Percentiles rank a stretch among this genome's conserved stretches.
Evolutionary conservation across 371 early-diverging fungal genomes (phyloP).

Genomic region (Rhizopus stolonifer): DNA sequence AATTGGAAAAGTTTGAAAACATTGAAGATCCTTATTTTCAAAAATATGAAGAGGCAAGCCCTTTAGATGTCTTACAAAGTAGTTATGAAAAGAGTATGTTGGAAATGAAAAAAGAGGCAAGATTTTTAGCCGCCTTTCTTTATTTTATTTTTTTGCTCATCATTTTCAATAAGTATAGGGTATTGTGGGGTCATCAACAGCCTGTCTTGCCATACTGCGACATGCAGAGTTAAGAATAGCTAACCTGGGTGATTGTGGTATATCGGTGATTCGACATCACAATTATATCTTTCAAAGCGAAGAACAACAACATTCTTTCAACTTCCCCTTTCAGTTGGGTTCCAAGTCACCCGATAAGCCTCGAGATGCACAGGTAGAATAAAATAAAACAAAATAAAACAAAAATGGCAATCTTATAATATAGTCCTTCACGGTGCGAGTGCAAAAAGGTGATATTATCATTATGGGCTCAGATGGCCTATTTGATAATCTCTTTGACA

Average conservation of each 20-base stretch:
- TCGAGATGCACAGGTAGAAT: constrained; percentile 61
- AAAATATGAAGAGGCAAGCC: no score
- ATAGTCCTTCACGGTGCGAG: constrained; percentile 66
- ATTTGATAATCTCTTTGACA: constrained; percentile 81
- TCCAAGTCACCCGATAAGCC: constrained; percentile 63
- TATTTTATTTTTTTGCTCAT: not conserved
- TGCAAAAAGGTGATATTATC: constrained; percentile 74
- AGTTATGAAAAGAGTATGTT: constrained; percentile 67
- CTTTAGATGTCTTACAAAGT: constrained; percentile 67
- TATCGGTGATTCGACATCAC: constrained; percentile 78
- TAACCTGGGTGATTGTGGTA: constrained; percentile 91
- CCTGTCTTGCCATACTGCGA: constrained; percentile 78
- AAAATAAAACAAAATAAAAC: not conserved
- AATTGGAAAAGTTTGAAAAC: no score
- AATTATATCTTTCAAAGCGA: constrained; percentile 87
- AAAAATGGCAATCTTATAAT: not conserved
- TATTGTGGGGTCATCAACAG: constrained; percentile 88
- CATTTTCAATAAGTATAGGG: constrained; percentile 37
- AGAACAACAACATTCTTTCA: constrained; percentile 82
- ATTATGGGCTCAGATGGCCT: constrained; percentile 77
- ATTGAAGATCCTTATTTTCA: no score
- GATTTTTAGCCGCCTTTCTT: not conserved
- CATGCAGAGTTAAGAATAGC: constrained; percentile 88
- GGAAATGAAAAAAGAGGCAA: constrained; percentile 72
- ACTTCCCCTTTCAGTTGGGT: constrained; percentile 77